These are phyloP conservation scores for Sporopachydermia cereana DNA, from an alignment of 1,139 yeast species.

Conservation along the genomic window DNA sequence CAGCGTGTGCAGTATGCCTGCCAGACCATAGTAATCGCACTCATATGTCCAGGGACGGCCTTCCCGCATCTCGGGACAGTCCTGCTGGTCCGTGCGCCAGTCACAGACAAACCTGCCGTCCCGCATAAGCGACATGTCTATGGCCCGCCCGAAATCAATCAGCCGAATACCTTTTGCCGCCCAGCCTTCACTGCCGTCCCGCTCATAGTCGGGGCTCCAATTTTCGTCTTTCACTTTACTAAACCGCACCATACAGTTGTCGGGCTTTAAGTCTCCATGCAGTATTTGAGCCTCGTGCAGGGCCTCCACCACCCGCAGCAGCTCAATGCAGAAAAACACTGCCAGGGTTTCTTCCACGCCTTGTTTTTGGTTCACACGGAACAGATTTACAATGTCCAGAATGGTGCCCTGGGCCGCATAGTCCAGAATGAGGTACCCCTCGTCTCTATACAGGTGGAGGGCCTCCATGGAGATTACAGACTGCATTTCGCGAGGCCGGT, in stretches of 20 bases:
- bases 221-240: slow-evolving; percentile 15
- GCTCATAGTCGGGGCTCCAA: slow-evolving; percentile 19
- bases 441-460: slow-evolving; percentile 52
- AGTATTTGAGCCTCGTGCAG: slow-evolving; percentile 57
- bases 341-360: slow-evolving; percentile 50
- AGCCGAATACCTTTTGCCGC: slow-evolving; percentile 43
- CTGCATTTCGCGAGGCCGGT: slow-evolving; percentile 18
- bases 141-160: slow-evolving; percentile 77
- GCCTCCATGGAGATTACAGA: slow-evolving; percentile 43
- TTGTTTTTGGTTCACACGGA: slow-evolving; percentile 21
- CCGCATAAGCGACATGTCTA: slow-evolving; percentile 54
- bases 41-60: slow-evolving; percentile 65
- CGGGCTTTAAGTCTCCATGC: slow-evolving; percentile 83
- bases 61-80: slow-evolving; percentile 62
- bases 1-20: slow-evolving; percentile 61
- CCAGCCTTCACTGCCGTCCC: slow-evolving; percentile 38
- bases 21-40: slow-evolving; percentile 79
- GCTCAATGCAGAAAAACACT: slow-evolving; percentile 51
- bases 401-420: slow-evolving; percentile 67
- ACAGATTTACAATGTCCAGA: slow-evolving; percentile 54
- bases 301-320: slow-evolving; percentile 46
- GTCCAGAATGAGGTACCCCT: slow-evolving; percentile 61
- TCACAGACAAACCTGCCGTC: slow-evolving; percentile 44
- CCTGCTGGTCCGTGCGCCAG: slow-evolving; percentile 62
- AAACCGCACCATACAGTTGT: slow-evolving; percentile 71